Evolutionary conservation across 306 rosid genomes (phyloP), one percentile per base, ranked within the genome.

Genomic region (Arachis hypogaea): DNA sequence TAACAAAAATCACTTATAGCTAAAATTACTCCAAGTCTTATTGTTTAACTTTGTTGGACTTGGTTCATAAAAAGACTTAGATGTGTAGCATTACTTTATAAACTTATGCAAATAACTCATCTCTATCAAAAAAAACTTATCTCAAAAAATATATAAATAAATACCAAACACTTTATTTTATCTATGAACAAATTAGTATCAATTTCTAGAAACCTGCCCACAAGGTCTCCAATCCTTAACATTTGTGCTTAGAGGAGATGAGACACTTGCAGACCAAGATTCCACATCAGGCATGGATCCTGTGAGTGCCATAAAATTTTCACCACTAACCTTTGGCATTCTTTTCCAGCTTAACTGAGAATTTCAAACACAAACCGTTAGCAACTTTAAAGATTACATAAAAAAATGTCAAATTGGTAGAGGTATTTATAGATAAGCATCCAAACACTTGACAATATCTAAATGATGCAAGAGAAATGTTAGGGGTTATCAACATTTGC

Each of bases 341-440:
- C 82, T 90, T 88, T 94, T 92, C 99, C 96, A 94, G 83, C 82
- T 85, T 59, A 91, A n/a, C 98, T 91, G 96, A 62, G 44, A 47
- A 67, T 79, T 57, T 63, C 73, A 74, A 76, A 81, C 45, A 66
- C 72, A 74, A 67, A 80, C 28, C 18, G 22, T 58, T 55, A 85
- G 71, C 65, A 76, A 73, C 76, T 52, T 64, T 65, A 7, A 73
- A 61, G 5, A 65, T 18, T 4, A 38, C 40, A n/a, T 38, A 40
- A 59, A 55, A 38, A 12, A 50, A 33, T 46, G 54, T 60, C 65
- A 62, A 54, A 51, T 5, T 55, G 10, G 55, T 52, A 44, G 7
- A 71, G 40, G 69, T 9, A 57, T 11, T 12, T 63, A 9, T 38
- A 46, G 56, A 51, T 52, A 61, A 60, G 6, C 45, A 16, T 16